Evolutionary conservation across 140 eudicot species (phyloP), one percentile per base, ranked within the genome.

Genomic region (Ambrosia hybrid): DNA sequence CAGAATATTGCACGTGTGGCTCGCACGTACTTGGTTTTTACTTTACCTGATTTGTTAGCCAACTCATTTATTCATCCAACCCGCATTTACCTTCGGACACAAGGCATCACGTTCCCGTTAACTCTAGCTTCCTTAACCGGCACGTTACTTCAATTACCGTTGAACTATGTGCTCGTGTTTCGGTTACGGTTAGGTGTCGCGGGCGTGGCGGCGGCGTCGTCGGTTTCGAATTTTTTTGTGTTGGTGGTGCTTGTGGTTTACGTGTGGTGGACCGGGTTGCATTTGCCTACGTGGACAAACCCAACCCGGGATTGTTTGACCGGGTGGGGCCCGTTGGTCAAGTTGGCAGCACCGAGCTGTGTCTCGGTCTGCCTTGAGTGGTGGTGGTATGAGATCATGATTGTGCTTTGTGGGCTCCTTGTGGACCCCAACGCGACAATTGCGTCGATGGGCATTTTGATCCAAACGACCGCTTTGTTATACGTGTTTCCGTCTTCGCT

Each of bases 311-410:
- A 89, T 45, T 89, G 92, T 36, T 69, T 89, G 4, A 68, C 85
- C 1, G 92, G 90, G 10, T 89, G 96, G 96, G 80, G 68, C 6
- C 86, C 92, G 56, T 71, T 89, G 36, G 59, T 86, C 4, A 51
- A 65, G 49, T 75, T 89, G n/a, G 92, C 96, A 0, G 85, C 82
- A 38, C 96, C 96, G 34, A 89, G 92, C 53, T 89, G 96, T 72
- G 88, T 89, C 12, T 89, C 92, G 7, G 96, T 89, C 5, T 89
- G 96, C 13, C 85, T 89, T 8, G 96, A 89, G 66, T 88, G 95
- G 95, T 88, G 95, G 95, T 88, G 95, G 95, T 88, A 88, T 12
- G 95, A 88, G 78, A 83, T 89, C 67, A 86, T 89, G 88, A 89
- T 86, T n/a, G 88, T 89, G 11, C 43, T 89, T 2, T 89, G 96